Percentiles rank a stretch among this genome's conserved stretches.
Evolutionary conservation across 1,284 basidiomycete genomes (phyloP).

Genomic region (Cryptococcus amylolentus): DNA sequence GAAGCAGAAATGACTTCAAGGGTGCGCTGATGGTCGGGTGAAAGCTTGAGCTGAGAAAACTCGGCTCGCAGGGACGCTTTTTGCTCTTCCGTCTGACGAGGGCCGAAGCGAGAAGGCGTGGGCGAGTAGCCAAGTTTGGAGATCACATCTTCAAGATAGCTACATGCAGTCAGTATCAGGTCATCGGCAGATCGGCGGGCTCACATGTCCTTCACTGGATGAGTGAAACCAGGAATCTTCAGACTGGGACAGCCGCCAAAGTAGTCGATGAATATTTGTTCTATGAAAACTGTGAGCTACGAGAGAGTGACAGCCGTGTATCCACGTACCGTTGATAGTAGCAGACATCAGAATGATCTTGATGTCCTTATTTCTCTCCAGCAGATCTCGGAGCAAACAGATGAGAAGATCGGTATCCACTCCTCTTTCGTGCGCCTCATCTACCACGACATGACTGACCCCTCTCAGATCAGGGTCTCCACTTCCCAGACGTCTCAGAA

Average conservation of each 20-base stretch:
- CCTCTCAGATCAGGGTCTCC: conserved; percentile 66
- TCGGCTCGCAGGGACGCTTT: conserved; percentile 54
- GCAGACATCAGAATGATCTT: conserved; percentile 61
- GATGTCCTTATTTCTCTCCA: conserved; percentile 65
- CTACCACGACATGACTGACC: conserved; percentile 83
- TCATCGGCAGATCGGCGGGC: conserved; percentile 21
- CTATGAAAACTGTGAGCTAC: conserved; percentile 16
- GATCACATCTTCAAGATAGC: conserved; percentile 77
- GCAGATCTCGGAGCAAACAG: conserved; percentile 73
- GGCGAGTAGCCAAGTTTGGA: conserved; percentile 56
- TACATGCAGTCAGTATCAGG: conserved; percentile 34
- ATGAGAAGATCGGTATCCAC: conserved; percentile 87
- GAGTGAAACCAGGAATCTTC: conserved; percentile 76
- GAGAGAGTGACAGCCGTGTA: not conserved
- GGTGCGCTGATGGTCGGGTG: conserved; percentile 56
- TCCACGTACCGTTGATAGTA: conserved; percentile 66
- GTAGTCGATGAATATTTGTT: conserved; percentile 73
- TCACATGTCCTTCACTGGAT: conserved; percentile 72
- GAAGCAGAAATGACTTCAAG: conserved; percentile 63
- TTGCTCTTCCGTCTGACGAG: conserved; percentile 57
- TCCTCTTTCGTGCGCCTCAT: conserved; percentile 89
- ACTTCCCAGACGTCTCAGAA: conserved; percentile 70
- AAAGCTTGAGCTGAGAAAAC: conserved; percentile 57
- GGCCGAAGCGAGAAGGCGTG: conserved; percentile 38
- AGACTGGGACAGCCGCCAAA: conserved; percentile 76